These are phyloP conservation scores for Rhodocollybia butyracea DNA, from an alignment of 768 basidiomycete species.

Conservation along the genomic window DNA sequence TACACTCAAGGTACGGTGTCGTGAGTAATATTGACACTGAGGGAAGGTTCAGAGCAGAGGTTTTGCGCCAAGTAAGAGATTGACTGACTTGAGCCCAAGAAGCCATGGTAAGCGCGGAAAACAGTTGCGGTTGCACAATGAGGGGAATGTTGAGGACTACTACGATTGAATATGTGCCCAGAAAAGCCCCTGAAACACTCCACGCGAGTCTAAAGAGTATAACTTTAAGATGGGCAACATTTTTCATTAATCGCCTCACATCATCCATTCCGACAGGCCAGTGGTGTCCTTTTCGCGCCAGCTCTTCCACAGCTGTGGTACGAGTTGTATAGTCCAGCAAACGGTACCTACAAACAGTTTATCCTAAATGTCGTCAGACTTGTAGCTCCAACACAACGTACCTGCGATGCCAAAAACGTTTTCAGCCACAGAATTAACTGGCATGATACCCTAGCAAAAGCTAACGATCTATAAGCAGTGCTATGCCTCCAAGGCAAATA, in stretches of 20 bases:
- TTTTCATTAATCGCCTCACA: slow-evolving; percentile 38
- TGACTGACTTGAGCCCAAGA: slow-evolving; percentile 6
- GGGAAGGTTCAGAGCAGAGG: slow-evolving; percentile 57
- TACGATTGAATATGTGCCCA: slow-evolving; percentile 67
- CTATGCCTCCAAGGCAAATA: too few species aligned
- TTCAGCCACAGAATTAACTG: slow-evolving; percentile 51
- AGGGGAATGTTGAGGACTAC: slow-evolving; percentile 71
- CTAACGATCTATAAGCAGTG: too few species aligned
- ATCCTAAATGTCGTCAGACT: not conserved
- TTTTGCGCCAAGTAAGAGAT: not conserved
- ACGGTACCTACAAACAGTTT: slow-evolving; percentile 44
- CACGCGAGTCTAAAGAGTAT: slow-evolving; percentile 46
- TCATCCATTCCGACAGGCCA: slow-evolving; percentile 66
- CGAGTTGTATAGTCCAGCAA: slow-evolving; percentile 63
- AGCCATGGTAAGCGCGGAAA: slow-evolving; percentile 30
- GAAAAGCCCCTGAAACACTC: slow-evolving; percentile 54
- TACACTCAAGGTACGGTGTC: slow-evolving; percentile 29
- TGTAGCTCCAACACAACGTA: slow-evolving; percentile 10
- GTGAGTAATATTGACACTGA: slow-evolving; percentile 68
- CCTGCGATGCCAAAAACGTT: slow-evolving; percentile 72
- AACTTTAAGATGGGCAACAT: not conserved
- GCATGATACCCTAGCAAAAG: slow-evolving; percentile 37
- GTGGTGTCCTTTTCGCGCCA: slow-evolving; percentile 63
- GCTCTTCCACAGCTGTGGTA: slow-evolving; percentile 76
- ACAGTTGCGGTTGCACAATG: slow-evolving; percentile 64